Evolutionary conservation across 352 stramenopile genomes (phyloP).

Genomic region (Phytophthora palmivora): DNA sequence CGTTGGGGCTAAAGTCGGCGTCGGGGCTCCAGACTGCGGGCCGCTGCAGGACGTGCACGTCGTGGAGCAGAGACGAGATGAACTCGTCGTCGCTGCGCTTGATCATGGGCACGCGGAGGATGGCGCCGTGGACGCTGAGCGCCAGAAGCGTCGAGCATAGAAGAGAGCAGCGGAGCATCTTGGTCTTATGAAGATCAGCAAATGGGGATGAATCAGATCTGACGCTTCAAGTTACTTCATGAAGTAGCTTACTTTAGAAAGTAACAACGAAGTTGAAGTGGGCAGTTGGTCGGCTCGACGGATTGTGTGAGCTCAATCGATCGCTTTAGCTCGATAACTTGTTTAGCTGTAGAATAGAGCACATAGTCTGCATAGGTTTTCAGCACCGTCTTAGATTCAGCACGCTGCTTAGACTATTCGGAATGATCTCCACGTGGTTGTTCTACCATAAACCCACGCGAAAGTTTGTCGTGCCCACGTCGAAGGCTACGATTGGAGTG

Average conservation of each 20-base stretch:
- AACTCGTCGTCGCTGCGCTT: constrained; percentile 76
- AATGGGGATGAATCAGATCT: constrained; percentile 1
- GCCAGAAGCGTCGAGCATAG: constrained; percentile 33
- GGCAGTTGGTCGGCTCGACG: no score
- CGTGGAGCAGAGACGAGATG: constrained; percentile 57
- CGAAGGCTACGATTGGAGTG: not conserved
- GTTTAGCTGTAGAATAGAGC: no score
- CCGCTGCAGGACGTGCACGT: constrained; percentile 46
- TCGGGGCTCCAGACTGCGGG: constrained; percentile 59
- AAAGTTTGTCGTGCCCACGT: not conserved
- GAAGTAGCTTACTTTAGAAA: no score
- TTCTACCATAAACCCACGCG: not conserved
- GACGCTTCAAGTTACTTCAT: no score
- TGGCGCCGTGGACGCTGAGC: constrained; percentile 25
- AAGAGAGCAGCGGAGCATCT: constrained; percentile 30
- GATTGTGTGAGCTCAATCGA: no score
- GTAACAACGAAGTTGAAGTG: not conserved
- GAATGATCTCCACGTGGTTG: not conserved
- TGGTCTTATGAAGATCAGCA: not conserved
- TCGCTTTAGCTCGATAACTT: no score
- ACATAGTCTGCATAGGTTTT: no score
- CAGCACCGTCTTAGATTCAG: no score
- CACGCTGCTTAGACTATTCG: no score
- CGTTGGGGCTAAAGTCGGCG: not conserved
- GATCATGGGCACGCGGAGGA: constrained; percentile 76